Evolutionary conservation across 805 yeast species (phyloP), one percentile per base, ranked within the genome.

Genomic region (Candida insectalens): DNA sequence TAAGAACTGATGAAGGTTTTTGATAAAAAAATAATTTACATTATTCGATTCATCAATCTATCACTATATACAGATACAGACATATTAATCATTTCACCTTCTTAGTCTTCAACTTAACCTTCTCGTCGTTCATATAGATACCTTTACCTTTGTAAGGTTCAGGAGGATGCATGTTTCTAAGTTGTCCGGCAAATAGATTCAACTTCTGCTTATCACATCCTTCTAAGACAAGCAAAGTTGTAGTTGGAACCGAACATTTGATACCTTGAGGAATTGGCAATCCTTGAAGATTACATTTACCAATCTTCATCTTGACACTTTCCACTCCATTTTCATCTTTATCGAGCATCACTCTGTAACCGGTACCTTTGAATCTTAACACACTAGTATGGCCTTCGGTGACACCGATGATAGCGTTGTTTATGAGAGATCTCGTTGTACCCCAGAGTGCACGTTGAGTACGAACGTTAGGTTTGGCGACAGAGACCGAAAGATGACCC

Each of bases 61-160:
- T n/a, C n/a, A n/a, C n/a, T n/a, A n/a, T n/a, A n/a, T n/a, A n/a
- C n/a, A n/a, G n/a, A n/a, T n/a, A n/a, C n/a, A n/a, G n/a, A n/a
- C n/a, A n/a, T n/a, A n/a, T n/a, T n/a, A n/a, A 34, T 55, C 70
- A 89, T 77, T 92, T 89, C 57, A 89, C 83, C 71, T 87, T 89
- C 71, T 84, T 84, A 47, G 80, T 84, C 71, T 92, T 92, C 53
- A 89, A 67, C 55, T 76, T 78, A 57, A 92, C 81, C 32, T 94
- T 85, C 65, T 92, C 97, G 51, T 77, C 82, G 58, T 88, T 83
- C 33, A 92, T 80, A 55, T 81, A 92, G 32, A 92, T 81, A 53
- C 99, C 99, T 49, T 94, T 94, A 55, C 98, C 98, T 64, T 92
- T 92, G 60, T 92, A 92, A 26, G 96, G 96, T 63, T 92, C 99